phyloP scores from a whole-genome alignment of 805 yeast species.

The Wickerhamiella occidentalis region DNA sequence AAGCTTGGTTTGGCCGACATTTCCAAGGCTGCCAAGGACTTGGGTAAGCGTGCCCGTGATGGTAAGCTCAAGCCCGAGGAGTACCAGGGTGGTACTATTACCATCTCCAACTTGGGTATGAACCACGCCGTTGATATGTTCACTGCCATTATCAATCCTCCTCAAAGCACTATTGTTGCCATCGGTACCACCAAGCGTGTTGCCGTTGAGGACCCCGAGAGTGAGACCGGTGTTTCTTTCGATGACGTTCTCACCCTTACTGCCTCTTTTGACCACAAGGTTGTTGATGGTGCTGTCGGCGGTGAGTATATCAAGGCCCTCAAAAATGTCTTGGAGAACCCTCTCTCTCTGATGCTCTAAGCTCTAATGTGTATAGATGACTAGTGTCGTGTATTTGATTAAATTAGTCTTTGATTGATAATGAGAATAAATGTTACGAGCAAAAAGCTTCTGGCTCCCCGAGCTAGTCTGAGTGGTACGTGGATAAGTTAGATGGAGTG shows the following conservation, averaged over 20 bases:
- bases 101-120: conserved; percentile 98
- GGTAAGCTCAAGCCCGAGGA: conserved; percentile 91
- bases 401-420: not conserved
- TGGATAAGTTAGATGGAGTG: too few relatives aligned
- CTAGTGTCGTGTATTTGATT: conserved; percentile 1
- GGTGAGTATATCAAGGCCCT: conserved; percentile 93
- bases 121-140: conserved; percentile 83
- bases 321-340: conserved; percentile 87
- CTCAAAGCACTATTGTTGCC: conserved; percentile 89
- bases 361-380: conserved; percentile 36
- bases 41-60: conserved; percentile 91
- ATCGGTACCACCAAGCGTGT: conserved; percentile 85
- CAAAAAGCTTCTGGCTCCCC: too few relatives aligned
- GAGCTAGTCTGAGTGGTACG: too few relatives aligned
- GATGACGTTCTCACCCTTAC: conserved; percentile 86
- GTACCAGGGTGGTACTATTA: conserved; percentile 98
- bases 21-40: conserved; percentile 74
- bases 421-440: too few relatives aligned
- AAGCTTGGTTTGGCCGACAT: conserved; percentile 73
- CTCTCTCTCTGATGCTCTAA: conserved; percentile 83
- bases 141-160: conserved; percentile 97
- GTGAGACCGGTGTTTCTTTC: conserved; percentile 83
- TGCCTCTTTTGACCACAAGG: conserved; percentile 97
- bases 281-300: conserved; percentile 94
- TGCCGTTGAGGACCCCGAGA: conserved; percentile 84